These are phyloP conservation scores for Solanum chmielewskii DNA, from an alignment of 257 asterid species.

Conservation along the genomic window DNA sequence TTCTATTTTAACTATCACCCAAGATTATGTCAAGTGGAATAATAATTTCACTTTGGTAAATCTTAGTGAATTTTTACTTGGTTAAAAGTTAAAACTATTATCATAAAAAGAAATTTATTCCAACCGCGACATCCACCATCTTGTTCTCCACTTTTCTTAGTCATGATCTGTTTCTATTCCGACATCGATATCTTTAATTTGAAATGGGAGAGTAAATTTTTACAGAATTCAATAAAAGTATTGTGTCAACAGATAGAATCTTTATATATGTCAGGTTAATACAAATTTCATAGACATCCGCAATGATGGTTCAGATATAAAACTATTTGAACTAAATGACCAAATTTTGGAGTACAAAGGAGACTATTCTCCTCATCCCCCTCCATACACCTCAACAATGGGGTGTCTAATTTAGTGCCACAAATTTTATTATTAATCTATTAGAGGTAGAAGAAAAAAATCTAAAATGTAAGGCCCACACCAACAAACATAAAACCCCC, in stretches of 20 bases:
- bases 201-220: background rate
- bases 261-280: background rate
- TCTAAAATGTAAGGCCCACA: background rate
- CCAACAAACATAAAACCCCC: background rate
- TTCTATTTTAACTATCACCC: too few relatives aligned
- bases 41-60: background rate
- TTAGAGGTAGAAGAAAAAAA: background rate
- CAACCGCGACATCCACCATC: background rate
- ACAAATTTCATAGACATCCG: too few relatives aligned
- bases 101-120: background rate
- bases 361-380: background rate
- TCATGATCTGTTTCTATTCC: background rate
- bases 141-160: background rate
- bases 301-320: too few relatives aligned
- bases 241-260: too few relatives aligned
- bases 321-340: background rate
- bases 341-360: background rate
- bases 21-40: background rate
- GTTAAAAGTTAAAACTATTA: background rate
- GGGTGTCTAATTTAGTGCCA: constrained; percentile 11
- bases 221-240: background rate
- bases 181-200: background rate
- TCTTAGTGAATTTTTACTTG: background rate
- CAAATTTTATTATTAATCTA: constrained; percentile 3
- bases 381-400: background rate